These are phyloP conservation scores for Saccharomyces kudriavzevii DNA, from an alignment of 805 yeast species.

Conservation along the genomic window DNA sequence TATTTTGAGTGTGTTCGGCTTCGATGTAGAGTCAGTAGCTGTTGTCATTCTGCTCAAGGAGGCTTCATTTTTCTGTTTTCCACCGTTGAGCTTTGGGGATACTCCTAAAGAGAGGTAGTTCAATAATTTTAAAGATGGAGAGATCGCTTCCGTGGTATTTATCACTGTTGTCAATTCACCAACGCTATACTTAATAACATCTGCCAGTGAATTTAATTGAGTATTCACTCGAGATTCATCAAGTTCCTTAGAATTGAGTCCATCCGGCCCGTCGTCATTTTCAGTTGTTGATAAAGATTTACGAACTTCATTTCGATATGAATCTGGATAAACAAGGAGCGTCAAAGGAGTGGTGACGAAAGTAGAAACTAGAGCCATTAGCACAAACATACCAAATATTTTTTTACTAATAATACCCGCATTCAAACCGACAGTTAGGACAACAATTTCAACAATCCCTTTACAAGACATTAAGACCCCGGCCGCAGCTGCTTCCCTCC, in stretches of 20 bases:
- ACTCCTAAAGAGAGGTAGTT: slow-evolving; percentile 18
- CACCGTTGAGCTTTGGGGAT: neutral
- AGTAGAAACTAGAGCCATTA: slow-evolving; percentile 75
- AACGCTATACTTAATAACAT: slow-evolving; percentile 15
- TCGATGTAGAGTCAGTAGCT: slow-evolving; percentile 9
- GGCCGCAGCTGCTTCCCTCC: slow-evolving; percentile 70
- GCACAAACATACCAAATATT: slow-evolving; percentile 71
- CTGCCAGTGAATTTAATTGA: slow-evolving; percentile 13
- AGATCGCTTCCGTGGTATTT: slow-evolving; percentile 26
- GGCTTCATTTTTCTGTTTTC: neutral
- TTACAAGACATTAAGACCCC: slow-evolving; percentile 83
- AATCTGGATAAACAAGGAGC: slow-evolving; percentile 49
- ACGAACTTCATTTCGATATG: slow-evolving; percentile 46
- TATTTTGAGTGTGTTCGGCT: slow-evolving; percentile 11
- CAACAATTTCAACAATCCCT: slow-evolving; percentile 81
- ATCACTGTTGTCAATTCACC: slow-evolving; percentile 17
- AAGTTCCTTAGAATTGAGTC: neutral
- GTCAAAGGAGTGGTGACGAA: slow-evolving; percentile 76
- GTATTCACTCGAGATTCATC: neutral
- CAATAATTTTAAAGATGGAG: slow-evolving; percentile 25
- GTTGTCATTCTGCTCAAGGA: slow-evolving; percentile 14
- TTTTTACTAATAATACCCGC: slow-evolving; percentile 59
- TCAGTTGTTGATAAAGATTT: slow-evolving; percentile 15
- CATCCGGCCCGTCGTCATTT: neutral
- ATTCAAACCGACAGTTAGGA: slow-evolving; percentile 61